phyloP scores from a whole-genome alignment of 345 rosid species.

The rapeseed (Brassica napus) region Da-Ae NC_063449.1:23333001-23333500 shows the following conservation, averaged over 20 bases:
- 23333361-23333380: constrained; percentile 34
- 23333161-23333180: constrained; percentile 44
- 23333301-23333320: constrained; percentile 33
- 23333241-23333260: constrained; percentile 39
- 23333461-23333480: constrained; percentile 38
- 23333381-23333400: constrained; percentile 18
- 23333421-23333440: constrained; percentile 33
- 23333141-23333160: constrained; percentile 48
- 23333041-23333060: background rate
- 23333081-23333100: background rate
- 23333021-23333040: background rate
- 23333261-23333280: constrained; percentile 21
- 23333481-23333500: constrained; percentile 34
- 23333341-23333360: constrained; percentile 55
- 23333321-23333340: constrained; percentile 59
- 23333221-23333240: constrained; percentile 52
- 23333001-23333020: constrained; percentile 41
- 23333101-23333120: constrained; percentile 49
- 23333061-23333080: background rate
- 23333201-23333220: constrained; percentile 50
- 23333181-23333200: constrained; percentile 46
- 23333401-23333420: constrained; percentile 40
- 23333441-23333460: constrained; percentile 41
- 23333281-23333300: background rate
- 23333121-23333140: constrained; percentile 44